Conservation (phyloP, 2,329 filamentous ascomycete species). For the Ophiostoma fasciatum region DNA sequence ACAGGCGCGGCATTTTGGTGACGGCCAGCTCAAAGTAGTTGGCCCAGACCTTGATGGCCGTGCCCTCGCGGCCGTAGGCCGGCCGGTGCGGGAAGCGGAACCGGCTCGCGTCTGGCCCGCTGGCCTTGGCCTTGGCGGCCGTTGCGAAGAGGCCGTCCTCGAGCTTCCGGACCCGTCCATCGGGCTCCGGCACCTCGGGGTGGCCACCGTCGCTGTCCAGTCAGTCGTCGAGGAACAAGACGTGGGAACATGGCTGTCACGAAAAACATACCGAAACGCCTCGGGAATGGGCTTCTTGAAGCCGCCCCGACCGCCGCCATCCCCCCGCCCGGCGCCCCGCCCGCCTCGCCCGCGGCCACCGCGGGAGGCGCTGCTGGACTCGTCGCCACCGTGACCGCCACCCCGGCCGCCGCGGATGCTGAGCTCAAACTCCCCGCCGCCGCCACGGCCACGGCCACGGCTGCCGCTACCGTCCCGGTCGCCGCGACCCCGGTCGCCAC, state of each 20-base stretch:
- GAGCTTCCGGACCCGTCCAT: background rate
- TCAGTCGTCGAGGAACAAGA: too few species aligned
- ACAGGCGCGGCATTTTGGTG: conserved; percentile 19
- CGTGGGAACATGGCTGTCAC: too few species aligned
- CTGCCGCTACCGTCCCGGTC: background rate
- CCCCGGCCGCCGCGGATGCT: conserved; percentile 10
- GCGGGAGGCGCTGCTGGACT: too few species aligned
- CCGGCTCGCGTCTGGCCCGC: background rate
- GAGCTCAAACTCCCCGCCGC: conserved; percentile 9
- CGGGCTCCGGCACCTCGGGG: too few species aligned
- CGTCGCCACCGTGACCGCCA: conserved; percentile 1
- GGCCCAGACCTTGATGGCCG: conserved; percentile 30
- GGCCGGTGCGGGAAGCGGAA: conserved; percentile 29
- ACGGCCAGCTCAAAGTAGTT: conserved; percentile 37
- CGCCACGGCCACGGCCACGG: too few species aligned
- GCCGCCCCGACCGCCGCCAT: too few species aligned
- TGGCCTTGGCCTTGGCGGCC: background rate
- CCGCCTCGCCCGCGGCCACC: too few species aligned
- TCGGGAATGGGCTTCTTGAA: too few species aligned
- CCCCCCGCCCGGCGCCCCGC: too few species aligned
- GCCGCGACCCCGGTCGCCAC: conserved; percentile 14
- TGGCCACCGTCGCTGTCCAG: too few species aligned
- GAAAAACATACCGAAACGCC: too few species aligned
- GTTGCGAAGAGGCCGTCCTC: background rate
- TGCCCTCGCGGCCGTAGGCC: conserved; percentile 30